Evolutionary conservation across 495 filamentous ascomycete species (phyloP).

Genomic region (Aspergillus wentii): DNA sequence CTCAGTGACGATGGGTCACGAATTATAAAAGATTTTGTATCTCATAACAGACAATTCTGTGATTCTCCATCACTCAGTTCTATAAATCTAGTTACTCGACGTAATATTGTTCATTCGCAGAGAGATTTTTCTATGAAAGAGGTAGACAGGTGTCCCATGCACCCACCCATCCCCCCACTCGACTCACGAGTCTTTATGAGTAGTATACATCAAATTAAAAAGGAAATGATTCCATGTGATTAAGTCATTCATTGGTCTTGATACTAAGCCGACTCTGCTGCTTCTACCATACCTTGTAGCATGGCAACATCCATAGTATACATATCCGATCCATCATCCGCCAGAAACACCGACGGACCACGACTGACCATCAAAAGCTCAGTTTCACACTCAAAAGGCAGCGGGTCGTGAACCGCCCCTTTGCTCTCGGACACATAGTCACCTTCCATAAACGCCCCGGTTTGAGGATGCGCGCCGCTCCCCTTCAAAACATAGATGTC

Average conservation of each 20-base stretch:
- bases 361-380: constrained; percentile 6
- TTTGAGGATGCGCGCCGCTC: constrained; percentile 3
- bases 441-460: not conserved
- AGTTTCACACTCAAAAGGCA: not conserved
- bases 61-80: too few species aligned
- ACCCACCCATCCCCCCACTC: not conserved
- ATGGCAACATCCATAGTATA: constrained; percentile 2
- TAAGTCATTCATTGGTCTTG: not conserved
- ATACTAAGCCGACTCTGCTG: too few species aligned
- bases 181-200: not conserved
- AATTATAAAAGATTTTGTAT: too few species aligned
- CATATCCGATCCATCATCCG: not conserved
- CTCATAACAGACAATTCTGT: too few species aligned
- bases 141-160: not conserved
- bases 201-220: too few species aligned
- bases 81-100: too few species aligned
- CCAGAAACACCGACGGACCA: constrained; percentile 3
- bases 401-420: constrained; percentile 2
- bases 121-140: not conserved
- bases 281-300: not conserved
- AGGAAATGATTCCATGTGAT: too few species aligned
- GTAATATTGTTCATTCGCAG: not conserved
- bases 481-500: constrained; percentile 7
- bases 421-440: constrained; percentile 4
- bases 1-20: too few species aligned